Base-by-base conservation (phyloP, 306 rosid species). In the Canavalia ensiformis region DNA sequence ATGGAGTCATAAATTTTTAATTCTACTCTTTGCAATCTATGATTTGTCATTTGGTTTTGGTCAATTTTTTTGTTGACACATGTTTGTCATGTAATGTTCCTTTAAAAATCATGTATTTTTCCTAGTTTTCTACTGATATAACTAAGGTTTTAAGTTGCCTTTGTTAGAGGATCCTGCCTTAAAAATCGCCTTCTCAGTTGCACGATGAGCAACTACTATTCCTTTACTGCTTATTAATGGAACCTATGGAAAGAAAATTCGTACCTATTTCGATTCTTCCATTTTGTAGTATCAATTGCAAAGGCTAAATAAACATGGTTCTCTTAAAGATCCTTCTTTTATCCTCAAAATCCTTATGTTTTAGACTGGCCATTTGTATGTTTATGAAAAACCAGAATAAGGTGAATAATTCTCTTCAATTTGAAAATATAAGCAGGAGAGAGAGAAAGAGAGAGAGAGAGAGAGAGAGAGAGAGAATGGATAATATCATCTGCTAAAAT, bases 171-270 rank as follows among this genome's bases (percentile, higher is more conserved):
- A 95, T 85, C 99, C 99, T 88, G 97, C 97, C 81, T 87, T 93
- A 88, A 98, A 97, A 56, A 95, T 95, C 97, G 98, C 97, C 77
- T 95, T 95, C 85, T 89, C 98, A 5, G 94, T 95, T 79, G 95
- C 99, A 76, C 90, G 97, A 56, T 89, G 98, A 82, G 93, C 98
- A 68, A 96, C 99, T 78, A 94, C 99, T 42, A 98, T 95, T 65
- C 97, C 97, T 5, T 78, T 93, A 33, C 88, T 95, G 84, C 98
- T 95, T 82, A 94, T 95, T 72, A 93, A 95, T 89, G 99, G 99
- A 86, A 95, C 99, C 33, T 95, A 95, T 72, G 78, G 98, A 79
- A 95, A 91, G 90, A 91, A 91, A 74, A 84, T 84, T 46, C 92
- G 88, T 76, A 77, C 94, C 74, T 95, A 91, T 90, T 97, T 95